These are phyloP conservation scores for Ramularia endophylla DNA, from an alignment of 2,329 filamentous ascomycete genomes.

Conservation along the genomic window DNA sequence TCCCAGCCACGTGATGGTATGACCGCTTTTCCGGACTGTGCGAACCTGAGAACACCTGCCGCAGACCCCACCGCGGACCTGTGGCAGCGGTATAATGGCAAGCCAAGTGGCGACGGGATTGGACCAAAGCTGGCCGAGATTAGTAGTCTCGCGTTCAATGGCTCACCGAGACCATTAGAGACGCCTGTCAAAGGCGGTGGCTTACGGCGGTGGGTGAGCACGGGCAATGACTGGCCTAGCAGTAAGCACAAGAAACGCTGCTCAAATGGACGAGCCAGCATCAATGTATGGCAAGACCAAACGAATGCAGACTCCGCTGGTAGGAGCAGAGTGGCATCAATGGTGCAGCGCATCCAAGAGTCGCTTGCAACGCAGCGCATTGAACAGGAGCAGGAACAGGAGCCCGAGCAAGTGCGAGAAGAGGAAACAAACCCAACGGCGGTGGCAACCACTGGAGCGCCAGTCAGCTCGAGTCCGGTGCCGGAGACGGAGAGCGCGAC, in stretches of 20 bases:
- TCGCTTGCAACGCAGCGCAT: conserved; percentile 34
- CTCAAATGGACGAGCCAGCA: conserved; percentile 26
- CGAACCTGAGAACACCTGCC: conserved; percentile 37
- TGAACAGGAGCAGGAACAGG: conserved; percentile 14
- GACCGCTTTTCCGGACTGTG: conserved; percentile 19
- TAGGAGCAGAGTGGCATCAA: conserved; percentile 29
- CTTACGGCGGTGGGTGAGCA: conserved; percentile 46
- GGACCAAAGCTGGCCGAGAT: conserved; percentile 33
- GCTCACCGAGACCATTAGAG: conserved; percentile 40
- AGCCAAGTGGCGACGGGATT: conserved; percentile 33
- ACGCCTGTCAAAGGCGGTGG: conserved; percentile 43
- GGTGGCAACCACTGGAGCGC: too few species aligned
- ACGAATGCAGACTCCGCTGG: conserved; percentile 23
- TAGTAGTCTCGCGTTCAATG: conserved; percentile 40
- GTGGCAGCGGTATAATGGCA: conserved; percentile 40
- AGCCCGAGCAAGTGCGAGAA: conserved; percentile 6
- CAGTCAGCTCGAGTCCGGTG: conserved; percentile 44
- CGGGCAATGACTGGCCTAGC: conserved; percentile 44
- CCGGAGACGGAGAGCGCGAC: conserved; percentile 29
- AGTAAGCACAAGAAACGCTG: conserved; percentile 36
- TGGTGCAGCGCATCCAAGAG: conserved; percentile 43
- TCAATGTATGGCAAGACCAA: conserved; percentile 33
- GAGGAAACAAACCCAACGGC: conserved; percentile 20
- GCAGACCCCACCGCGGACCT: conserved; percentile 43
- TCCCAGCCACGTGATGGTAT: conserved; percentile 33